Evolutionary conservation across 331 rosid genomes (phyloP), one percentile per base, ranked within the genome.

Genomic region (Stylosanthes scabra): DNA sequence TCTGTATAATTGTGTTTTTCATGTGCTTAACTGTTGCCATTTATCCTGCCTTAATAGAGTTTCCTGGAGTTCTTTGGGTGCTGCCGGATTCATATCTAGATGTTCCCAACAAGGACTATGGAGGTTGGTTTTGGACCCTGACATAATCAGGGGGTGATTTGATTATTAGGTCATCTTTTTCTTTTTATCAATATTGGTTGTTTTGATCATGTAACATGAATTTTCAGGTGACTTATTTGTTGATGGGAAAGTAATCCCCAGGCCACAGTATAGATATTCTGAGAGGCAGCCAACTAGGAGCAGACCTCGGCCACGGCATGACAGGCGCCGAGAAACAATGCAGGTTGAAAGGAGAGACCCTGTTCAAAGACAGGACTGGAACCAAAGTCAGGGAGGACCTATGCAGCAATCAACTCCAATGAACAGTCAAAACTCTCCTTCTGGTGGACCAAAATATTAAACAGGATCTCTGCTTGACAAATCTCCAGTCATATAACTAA

Each of bases 31-130:
- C 83, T 66, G 52, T 65, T 39, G 42, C 54, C 46, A n/a, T 68
- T 31, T 68, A n/a, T 79, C 62, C 15, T 76, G 29, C 49, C 50
- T 81, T 69, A 42, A 81, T 41, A 94, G 99, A 59, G 61, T 68
- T 81, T 55, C 89, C 97, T 25, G 90, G 84, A 76, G 97, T 94
- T 74, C 86, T 88, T 61, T 94, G 99, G 99, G 97, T 94, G 34
- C 84, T 94, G 57, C 99, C 99, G 9, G 96, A 94, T 89, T 94
- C 99, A 6, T 94, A 91, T 74, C 88, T 91, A 16, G 97, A 94
- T 70, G 91, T 94, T 70, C 91, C 87, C 54, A 91, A 91, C 88
- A 88, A 91, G 80, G 99, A 91, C 71, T 94, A 94, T 73, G 99
- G 99, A 78, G 99, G 96, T 91, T 57, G 57, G 87, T 71, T 49